Conservation (phyloP, 805 yeast species). For the Candida chilensis region DNA sequence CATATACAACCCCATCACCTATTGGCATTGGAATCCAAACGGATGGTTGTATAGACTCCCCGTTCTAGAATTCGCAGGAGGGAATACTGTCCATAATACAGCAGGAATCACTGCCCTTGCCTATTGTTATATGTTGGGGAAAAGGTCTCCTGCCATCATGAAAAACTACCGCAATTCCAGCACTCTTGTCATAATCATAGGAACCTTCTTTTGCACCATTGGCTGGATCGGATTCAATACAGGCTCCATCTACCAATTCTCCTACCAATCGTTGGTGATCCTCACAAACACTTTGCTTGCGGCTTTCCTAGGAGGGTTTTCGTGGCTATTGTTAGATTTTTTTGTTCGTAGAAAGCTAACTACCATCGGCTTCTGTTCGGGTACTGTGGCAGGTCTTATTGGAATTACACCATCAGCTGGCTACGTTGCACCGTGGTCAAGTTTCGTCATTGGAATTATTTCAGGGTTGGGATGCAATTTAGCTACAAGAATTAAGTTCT, state of each 20-base stretch:
- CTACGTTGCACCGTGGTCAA: constrained; percentile 30
- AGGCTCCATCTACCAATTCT: constrained; percentile 37
- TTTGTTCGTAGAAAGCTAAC: constrained; percentile 40
- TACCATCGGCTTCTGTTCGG: constrained; percentile 32
- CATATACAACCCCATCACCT: constrained; percentile 31
- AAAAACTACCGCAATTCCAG: constrained; percentile 25
- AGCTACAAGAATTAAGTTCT: constrained; percentile 30
- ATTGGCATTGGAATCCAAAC: constrained; percentile 34
- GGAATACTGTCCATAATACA: constrained; percentile 31
- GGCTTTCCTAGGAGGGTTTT: constrained; percentile 34
- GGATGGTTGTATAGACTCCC: constrained; percentile 30
- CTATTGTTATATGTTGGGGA: constrained; percentile 30
- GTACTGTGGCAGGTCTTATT: constrained; percentile 34
- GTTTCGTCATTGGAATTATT: constrained; percentile 24
- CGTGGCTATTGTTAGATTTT: constrained; percentile 38
- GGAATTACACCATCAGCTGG: constrained; percentile 42
- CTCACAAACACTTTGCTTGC: constrained; percentile 35
- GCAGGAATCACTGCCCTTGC: constrained; percentile 36
- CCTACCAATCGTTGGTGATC: constrained; percentile 38
- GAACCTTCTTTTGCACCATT: constrained; percentile 12
- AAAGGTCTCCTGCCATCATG: constrained; percentile 26
- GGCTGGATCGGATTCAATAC: constrained; percentile 41
- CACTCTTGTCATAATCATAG: constrained; percentile 20
- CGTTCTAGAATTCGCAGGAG: constrained; percentile 36
- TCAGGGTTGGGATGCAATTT: constrained; percentile 33